phyloP scores from a whole-genome alignment of 208 protist genomes.

The Acanthamoeba castellanii region DNA sequence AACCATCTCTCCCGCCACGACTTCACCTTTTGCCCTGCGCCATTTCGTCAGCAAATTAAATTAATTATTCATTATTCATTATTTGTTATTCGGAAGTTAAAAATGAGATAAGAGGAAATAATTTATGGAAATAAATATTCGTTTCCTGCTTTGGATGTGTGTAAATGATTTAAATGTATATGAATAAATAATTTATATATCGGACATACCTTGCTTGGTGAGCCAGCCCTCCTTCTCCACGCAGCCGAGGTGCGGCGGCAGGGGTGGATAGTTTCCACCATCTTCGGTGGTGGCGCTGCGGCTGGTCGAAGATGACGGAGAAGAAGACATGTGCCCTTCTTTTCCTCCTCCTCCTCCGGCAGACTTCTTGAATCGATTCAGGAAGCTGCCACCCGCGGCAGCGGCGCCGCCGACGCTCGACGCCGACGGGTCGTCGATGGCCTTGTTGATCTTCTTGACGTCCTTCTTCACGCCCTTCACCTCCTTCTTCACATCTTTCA shows the following conservation, averaged over 20 bases:
- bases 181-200: not conserved
- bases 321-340: not conserved
- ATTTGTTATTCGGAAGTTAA: not conserved
- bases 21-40: conserved; percentile 30
- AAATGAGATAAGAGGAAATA: not conserved
- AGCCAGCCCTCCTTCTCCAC: conserved; percentile 69
- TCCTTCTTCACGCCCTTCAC: not conserved
- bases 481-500: conserved; percentile 16
- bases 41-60: not conserved
- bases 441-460: not conserved
- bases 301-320: not conserved
- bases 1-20: conserved; percentile 47
- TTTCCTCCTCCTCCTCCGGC: no score
- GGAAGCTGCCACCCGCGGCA: not conserved
- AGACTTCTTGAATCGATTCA: not conserved
- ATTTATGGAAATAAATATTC: not conserved
- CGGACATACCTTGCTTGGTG: conserved; percentile 46
- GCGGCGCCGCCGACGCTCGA: not conserved
- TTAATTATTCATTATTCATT: not conserved
- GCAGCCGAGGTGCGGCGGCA: not conserved
- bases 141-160: no score
- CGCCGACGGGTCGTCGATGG: not conserved
- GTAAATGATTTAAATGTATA: not conserved
- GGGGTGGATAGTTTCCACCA: not conserved
- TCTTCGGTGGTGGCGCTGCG: not conserved